Base-by-base conservation (phyloP, 768 basidiomycete species). In the Harrya chromipes region DNA sequence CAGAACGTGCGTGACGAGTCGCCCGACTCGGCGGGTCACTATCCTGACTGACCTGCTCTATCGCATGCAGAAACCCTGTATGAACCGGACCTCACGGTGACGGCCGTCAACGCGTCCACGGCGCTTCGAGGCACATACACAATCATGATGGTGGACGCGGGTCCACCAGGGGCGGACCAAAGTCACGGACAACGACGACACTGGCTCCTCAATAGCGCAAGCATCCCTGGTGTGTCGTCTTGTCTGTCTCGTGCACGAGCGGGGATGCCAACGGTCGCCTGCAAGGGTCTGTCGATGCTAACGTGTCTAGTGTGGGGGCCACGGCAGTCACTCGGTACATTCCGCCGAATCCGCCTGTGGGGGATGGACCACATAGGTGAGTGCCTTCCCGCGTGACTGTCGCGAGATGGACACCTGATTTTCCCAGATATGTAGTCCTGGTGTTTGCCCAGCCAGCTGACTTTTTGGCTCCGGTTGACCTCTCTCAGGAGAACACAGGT, bases 141-240 rank as follows among this genome's bases (percentile, higher is more conserved):
- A 21, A 63, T 91, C 31, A 73, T 79, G 44, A 87, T 93, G 87
- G 77, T 82, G 26, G 90, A 93, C 58, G 85, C 87, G 12, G 82
- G 81, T 50, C 62, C 78, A 20, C 83, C 84, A 33, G 87, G 88
- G 34, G 70, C 78, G 41, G 74, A 84, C 55, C 70, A 81, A 46
- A 66, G 74, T 33, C 67, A 71, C 9, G 83, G 81, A 17, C 81
- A 83, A 55, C 88, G 81, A 43, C 78, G 86, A 46, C 90, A 91
- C 71, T 92, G 88, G 89, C 79, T 92, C 41, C 80, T 83, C 52
- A 89, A 90, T 64, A 73, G 76, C 20, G 87, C 79, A 16, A 73
- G 72, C 4, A 50, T 85, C 35, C 57, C 63, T 20, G 70, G 82
- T 81, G 26, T 14, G 69, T 61, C 27, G 16, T n/a, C 29, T n/a